A percentile compares a stretch with the other conserved stretches of the same genome.
phyloP scores from a whole-genome alignment of 345 rosid species.

The Hibiscus trionum region DNA sequence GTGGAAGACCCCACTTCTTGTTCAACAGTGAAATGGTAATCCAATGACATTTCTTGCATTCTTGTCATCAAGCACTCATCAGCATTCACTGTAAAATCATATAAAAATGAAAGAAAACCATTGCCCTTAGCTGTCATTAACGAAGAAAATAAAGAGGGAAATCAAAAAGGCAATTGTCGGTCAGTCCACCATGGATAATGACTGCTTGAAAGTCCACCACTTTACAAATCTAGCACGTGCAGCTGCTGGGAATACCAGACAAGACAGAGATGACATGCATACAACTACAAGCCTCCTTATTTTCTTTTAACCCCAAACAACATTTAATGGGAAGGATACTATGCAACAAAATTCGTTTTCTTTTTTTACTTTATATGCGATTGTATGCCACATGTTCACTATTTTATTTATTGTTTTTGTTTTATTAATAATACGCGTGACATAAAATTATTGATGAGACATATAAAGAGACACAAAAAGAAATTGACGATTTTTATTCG shows the following conservation, averaged over 20 bases:
- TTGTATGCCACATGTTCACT: too few relatives aligned
- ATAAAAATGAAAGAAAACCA: not conserved
- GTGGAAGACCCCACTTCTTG: constrained; percentile 98
- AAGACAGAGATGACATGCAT: constrained; percentile 13
- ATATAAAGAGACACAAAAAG: too few relatives aligned
- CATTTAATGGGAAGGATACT: not conserved
- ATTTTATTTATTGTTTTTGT: too few relatives aligned
- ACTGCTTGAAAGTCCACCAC: constrained; percentile 31
- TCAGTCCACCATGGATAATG: constrained; percentile 19
- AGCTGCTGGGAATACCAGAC: constrained; percentile 21
- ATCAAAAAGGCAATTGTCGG: constrained; percentile 17
- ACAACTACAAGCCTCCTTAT: not conserved
- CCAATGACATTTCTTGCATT: constrained; percentile 96
- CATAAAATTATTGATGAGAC: too few relatives aligned
- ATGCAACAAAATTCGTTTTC: too few relatives aligned
- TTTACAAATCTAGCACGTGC: constrained; percentile 35
- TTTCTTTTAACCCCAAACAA: constrained; percentile 13
- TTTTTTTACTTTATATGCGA: too few relatives aligned
- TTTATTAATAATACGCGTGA: too few relatives aligned
- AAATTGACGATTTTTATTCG: too few relatives aligned
- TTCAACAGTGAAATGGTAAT: constrained; percentile 89
- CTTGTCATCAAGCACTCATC: constrained; percentile 97
- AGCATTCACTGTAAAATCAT: constrained; percentile 57
- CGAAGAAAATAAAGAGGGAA: not conserved
- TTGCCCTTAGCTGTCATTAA: constrained; percentile 24